Evolutionary conservation across 331 rosid genomes (phyloP).

Genomic region (Quercus phellos): DNA sequence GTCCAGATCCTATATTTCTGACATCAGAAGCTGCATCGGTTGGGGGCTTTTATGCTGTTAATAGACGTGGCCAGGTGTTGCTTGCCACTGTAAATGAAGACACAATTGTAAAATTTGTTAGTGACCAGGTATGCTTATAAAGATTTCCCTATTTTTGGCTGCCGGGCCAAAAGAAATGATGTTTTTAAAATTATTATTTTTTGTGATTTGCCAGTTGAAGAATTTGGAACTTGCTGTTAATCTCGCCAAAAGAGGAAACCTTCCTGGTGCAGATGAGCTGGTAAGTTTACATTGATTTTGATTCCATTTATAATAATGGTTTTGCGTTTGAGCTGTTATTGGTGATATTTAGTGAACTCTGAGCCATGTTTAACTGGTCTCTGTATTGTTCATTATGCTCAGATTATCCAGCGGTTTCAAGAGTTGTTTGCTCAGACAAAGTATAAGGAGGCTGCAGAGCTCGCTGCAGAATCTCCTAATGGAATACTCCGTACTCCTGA

Average conservation of each 20-base stretch:
- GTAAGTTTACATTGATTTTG: background rate
- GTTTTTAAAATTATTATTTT: too few species aligned
- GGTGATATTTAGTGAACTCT: background rate
- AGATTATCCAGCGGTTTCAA: slow-evolving; percentile 98
- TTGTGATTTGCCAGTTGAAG: slow-evolving; percentile 53
- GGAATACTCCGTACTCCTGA: slow-evolving; percentile 91
- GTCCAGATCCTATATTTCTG: slow-evolving; percentile 98
- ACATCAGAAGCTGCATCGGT: slow-evolving; percentile 88
- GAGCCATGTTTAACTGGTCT: background rate
- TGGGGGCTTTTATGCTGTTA: slow-evolving; percentile 93
- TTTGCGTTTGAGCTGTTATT: background rate
- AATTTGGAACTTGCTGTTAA: slow-evolving; percentile 98
- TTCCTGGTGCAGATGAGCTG: slow-evolving; percentile 38
- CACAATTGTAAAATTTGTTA: slow-evolving; percentile 86
- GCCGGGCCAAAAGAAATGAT: too few species aligned
- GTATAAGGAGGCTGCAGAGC: slow-evolving; percentile 91
- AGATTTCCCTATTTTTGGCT: too few species aligned
- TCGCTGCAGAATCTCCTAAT: slow-evolving; percentile 91
- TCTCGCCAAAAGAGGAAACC: slow-evolving; percentile 98
- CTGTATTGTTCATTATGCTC: slow-evolving; percentile 6
- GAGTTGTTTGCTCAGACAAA: slow-evolving; percentile 97
- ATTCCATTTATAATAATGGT: background rate
- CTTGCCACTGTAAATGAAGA: slow-evolving; percentile 96
- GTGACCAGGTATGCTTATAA: slow-evolving; percentile 65
- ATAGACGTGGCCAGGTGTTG: slow-evolving; percentile 96